Percentiles rank a stretch among this genome's conserved stretches.
phyloP scores from a whole-genome alignment of 2,329 filamentous ascomycete species.

The Colletotrichum orchidophilum region DNA sequence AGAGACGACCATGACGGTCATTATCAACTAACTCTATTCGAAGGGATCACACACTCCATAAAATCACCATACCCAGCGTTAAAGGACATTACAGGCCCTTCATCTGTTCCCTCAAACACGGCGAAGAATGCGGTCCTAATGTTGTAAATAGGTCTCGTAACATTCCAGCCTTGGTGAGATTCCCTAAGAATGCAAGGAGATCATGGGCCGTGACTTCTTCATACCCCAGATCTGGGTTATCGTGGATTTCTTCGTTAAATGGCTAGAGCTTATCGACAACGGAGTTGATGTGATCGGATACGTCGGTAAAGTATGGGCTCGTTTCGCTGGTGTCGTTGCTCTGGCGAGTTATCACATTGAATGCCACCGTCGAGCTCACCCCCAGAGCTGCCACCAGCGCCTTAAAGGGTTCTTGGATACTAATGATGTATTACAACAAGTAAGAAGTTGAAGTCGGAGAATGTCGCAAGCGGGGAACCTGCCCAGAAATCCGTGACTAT shows the following conservation, averaged over 20 bases:
- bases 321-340: background rate
- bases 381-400: constrained; percentile 3
- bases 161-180: constrained; percentile 47
- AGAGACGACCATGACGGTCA: too few species aligned
- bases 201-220: constrained; percentile 54
- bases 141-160: constrained; percentile 50
- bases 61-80: constrained; percentile 49
- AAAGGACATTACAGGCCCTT: constrained; percentile 52
- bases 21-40: too few species aligned
- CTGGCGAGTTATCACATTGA: constrained; percentile 7
- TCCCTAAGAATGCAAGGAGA: constrained; percentile 49
- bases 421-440: background rate
- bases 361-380: background rate
- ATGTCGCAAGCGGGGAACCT: background rate
- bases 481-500: background rate
- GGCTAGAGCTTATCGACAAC: constrained; percentile 41
- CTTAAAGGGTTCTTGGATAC: background rate
- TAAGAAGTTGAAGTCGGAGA: too few species aligned
- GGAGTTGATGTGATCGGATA: constrained; percentile 35
- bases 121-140: constrained; percentile 56
- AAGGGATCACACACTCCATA: too few species aligned
- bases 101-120: constrained; percentile 47
- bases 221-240: constrained; percentile 54
- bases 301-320: constrained; percentile 18
- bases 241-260: constrained; percentile 53